phyloP scores from a whole-genome alignment of 1,139 yeast genomes.

The Yamadazyma atlantica region DNA sequence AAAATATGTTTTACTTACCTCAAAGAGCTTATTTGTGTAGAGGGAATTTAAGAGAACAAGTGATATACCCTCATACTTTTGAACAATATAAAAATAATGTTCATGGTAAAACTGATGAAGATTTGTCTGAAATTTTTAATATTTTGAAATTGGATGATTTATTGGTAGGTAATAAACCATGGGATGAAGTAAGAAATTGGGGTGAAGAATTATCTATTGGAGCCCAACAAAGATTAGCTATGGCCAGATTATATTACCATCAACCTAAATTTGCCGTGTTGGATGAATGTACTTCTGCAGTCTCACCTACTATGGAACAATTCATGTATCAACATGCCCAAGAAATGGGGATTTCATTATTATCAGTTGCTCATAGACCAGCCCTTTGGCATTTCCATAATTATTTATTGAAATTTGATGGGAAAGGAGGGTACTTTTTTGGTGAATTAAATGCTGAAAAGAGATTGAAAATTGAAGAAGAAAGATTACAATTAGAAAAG shows the following conservation, averaged over 20 bases:
- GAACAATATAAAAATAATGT: constrained; percentile 52
- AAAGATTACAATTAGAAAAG: constrained; percentile 63
- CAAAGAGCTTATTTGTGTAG: constrained; percentile 84
- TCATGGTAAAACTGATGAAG: constrained; percentile 53
- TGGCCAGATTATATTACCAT: constrained; percentile 91
- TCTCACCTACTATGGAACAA: constrained; percentile 87
- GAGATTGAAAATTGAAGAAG: constrained; percentile 70
- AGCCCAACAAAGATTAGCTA: constrained; percentile 89
- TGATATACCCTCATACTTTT: constrained; percentile 78
- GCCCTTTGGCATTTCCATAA: constrained; percentile 93
- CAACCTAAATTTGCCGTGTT: constrained; percentile 89
- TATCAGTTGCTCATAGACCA: constrained; percentile 91
- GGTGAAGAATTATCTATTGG: constrained; percentile 86
- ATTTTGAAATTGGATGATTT: constrained; percentile 60
- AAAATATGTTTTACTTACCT: constrained; percentile 84
- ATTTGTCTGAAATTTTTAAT: constrained; percentile 60
- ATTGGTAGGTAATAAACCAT: constrained; percentile 41
- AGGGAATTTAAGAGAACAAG: constrained; percentile 79
- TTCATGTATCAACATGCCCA: constrained; percentile 87
- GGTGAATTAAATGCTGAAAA: constrained; percentile 67
- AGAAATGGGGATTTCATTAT: constrained; percentile 72
- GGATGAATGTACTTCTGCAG: constrained; percentile 95
- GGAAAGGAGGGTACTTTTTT: constrained; percentile 74
- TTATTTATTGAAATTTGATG: constrained; percentile 78
- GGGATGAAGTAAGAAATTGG: constrained; percentile 80